Evolutionary conservation across 345 rosid genomes (phyloP).

Genomic region (Corymbia maculata): DNA sequence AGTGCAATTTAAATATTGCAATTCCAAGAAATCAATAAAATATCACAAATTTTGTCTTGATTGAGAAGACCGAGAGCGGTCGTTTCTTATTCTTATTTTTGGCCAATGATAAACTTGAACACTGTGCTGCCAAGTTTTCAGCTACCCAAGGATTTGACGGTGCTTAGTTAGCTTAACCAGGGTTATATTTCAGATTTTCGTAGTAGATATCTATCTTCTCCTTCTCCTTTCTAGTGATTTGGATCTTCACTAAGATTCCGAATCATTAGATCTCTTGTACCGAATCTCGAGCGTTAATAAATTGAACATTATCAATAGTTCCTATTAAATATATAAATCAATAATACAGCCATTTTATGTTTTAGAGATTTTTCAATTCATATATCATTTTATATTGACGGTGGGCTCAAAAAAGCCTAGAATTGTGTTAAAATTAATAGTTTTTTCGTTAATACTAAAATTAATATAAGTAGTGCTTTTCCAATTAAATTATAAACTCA

Average conservation of each 20-base stretch:
- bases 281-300: accelerated
- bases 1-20: neutral
- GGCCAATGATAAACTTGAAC: neutral
- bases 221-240: neutral
- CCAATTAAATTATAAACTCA: neutral
- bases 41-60: neutral
- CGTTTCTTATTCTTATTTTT: neutral
- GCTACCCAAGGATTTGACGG: neutral
- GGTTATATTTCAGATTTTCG: neutral
- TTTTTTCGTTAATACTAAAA: too few relatives aligned
- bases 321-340: too few relatives aligned
- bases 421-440: too few relatives aligned
- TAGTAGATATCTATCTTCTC: too few relatives aligned
- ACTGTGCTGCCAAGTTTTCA: neutral
- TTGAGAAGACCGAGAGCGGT: neutral
- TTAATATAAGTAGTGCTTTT: neutral
- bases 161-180: neutral
- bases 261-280: neutral
- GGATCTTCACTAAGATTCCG: neutral
- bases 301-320: neutral
- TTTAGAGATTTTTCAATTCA: neutral
- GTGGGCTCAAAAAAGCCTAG: neutral
- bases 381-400: neutral
- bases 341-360: neutral
- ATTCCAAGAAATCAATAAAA: neutral